Base-by-base conservation (phyloP, 768 basidiomycete genomes). In the Suillus variegatus region DNA sequence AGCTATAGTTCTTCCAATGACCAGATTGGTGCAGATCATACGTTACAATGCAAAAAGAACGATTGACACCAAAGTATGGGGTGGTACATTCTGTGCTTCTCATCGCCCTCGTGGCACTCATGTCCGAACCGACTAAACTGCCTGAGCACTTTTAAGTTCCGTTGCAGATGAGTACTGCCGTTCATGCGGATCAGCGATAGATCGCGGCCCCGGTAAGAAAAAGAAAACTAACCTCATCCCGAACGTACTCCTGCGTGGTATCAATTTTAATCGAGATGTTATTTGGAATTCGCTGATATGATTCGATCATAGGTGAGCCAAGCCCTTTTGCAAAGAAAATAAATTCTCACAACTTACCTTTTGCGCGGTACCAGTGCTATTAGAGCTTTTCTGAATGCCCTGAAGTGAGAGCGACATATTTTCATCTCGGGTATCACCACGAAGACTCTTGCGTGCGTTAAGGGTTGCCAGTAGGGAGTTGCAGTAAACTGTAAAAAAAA, bases 221-320 rank as follows among this genome's bases (percentile, higher is more conserved):
- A 40, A 36, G 4, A 46, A 10, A 10, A n/a, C 75, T 60, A 25
- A 76, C 76, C 65, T 69, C 74, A 66, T 86, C 86, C 41, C 74
- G 80, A 56, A 77, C 72, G 56, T 78, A 80, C 64, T 88, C 87
- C 36, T 85, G 81, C 47, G 80, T 86, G 9, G 87, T 88, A 71
- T 88, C 85, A 64, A 89, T 85, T 75, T 86, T 86, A 76, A 89
- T 88, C 41, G 87, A 85, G 67, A 88, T 85, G 66, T 84, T 84
- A 60, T 82, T 81, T 54, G 81, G 80, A 68, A 55, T 2, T 4
- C 58, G 66, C 74, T 70, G 36, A 65, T 40, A 64, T 36, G 5
- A 10, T 14, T 6, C 25, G 7, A 28, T 28, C 22, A 49, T 51
- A 32, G 52, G 67, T 22, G 44, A 52, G 2, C 47, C 25, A 22